Base-by-base conservation (phyloP, 768 basidiomycete species). In the Leccinum broughii region DNA sequence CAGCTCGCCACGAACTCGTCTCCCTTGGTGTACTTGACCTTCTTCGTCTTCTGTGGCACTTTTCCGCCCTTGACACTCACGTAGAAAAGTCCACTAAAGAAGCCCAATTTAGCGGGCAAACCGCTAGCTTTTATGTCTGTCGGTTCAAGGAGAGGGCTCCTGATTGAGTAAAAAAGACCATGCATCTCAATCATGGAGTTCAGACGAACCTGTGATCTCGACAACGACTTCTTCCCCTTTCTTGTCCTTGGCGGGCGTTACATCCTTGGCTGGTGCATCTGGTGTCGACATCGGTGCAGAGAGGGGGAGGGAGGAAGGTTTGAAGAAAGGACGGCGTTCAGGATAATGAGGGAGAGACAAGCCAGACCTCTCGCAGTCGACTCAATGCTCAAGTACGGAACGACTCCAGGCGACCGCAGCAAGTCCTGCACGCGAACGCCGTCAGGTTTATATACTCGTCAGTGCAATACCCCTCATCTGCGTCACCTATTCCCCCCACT, bases 111-210 rank as follows among this genome's bases (percentile, higher is more conserved):
- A 17, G 74, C 64, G 22, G 72, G 72, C 7, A 73, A 64, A 39
- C 72, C 74, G 34, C 70, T 75, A n/a, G 72, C 72, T 58, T 72
- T 74, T 63, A 73, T 73, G 61, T 66, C 72, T 73, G 51, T 59
- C 54, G n/a, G 8, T 50, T 6, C 44, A 20, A 46, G 15, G 14
- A 32, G 4, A 15, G 4, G 11, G 6, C 9, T 50, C 26, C 28
- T 24, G 22, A 24, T 24, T 24, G 22, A 24, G 22, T 24, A 24
- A 24, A 24, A 24, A 24, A 2, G 8, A 37, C 10, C 22, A 34
- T 1, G 9, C 10, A 37, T 10, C 9, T n/a, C 2, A 8, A 37
- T 11, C 30, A 9, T 17, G 32, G 26, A 13, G 17, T 39, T 37
- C 17, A 48, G 14, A 28, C 30, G 13, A 28, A 68, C 72, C 64